phyloP scores from a whole-genome alignment of 2,329 filamentous ascomycete species.

The Fusarium sp. region DNA sequence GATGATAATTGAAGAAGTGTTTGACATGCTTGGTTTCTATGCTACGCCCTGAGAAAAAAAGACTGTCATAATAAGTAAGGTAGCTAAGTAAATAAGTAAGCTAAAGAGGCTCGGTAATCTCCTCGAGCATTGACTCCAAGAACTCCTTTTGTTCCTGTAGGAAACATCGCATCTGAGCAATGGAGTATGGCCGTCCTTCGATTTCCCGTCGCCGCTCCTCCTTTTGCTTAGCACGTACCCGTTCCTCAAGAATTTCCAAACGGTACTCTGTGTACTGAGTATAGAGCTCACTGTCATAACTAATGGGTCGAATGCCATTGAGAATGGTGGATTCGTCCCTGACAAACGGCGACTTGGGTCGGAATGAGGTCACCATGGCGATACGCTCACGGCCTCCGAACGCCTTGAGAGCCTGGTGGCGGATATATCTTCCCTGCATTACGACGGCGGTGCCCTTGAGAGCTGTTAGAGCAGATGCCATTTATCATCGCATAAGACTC shows the following conservation, averaged over 20 bases:
- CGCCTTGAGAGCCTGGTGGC: conserved; percentile 73
- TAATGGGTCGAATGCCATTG: conserved; percentile 71
- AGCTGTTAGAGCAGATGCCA: conserved; percentile 30
- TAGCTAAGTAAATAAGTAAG: no score
- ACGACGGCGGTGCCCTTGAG: conserved; percentile 72
- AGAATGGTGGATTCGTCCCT: conserved; percentile 74
- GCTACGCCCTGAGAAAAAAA: no score
- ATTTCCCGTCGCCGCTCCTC: no score
- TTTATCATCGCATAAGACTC: conserved; percentile 44
- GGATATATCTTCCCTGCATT: conserved; percentile 77
- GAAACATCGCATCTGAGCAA: neutral
- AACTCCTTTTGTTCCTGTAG: neutral
- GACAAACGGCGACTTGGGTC: conserved; percentile 68
- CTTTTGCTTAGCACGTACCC: no score
- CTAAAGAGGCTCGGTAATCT: no score
- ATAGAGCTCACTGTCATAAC: conserved; percentile 72
- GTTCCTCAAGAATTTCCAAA: conserved; percentile 63
- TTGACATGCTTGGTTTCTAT: no score
- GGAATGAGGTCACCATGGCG: conserved; percentile 76
- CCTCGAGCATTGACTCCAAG: no score
- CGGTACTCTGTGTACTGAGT: conserved; percentile 74
- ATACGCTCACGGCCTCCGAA: conserved; percentile 73
- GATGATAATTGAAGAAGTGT: no score
- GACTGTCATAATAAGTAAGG: no score
- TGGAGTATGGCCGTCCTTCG: no score